Evolutionary conservation across 768 basidiomycete species (phyloP).

Genomic region (Phlebiopsis flavidoalba): DNA sequence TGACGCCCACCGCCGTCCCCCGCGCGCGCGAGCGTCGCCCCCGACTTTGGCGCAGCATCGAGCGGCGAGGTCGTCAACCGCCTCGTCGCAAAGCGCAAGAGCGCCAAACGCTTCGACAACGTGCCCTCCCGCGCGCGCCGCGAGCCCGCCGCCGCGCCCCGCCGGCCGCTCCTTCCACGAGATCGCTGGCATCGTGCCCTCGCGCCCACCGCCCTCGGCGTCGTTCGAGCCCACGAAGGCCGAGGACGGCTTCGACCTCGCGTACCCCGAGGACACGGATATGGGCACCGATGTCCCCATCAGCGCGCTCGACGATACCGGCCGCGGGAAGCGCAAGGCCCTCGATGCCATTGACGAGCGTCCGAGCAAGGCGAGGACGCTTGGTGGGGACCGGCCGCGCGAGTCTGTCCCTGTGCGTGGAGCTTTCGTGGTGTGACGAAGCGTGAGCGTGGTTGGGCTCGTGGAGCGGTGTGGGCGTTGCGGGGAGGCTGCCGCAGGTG

Average conservation of each 20-base stretch:
- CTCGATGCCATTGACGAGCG: conserved; percentile 36
- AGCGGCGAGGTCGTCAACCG: conserved; percentile 60
- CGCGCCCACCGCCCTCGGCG: conserved; percentile 3
- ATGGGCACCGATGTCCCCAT: conserved; percentile 51
- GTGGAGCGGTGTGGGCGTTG: conserved; percentile 6
- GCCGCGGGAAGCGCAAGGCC: conserved; percentile 50
- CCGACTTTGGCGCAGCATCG: conserved; percentile 33
- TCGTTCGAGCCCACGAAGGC: neutral
- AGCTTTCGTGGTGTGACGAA: conserved; percentile 37
- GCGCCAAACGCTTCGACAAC: conserved; percentile 9
- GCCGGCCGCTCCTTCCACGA: conserved; percentile 16
- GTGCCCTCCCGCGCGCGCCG: neutral
- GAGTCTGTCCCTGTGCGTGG: conserved; percentile 46
- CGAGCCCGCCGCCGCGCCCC: neutral
- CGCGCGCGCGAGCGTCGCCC: conserved; percentile 24
- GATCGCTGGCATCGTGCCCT: conserved; percentile 11
- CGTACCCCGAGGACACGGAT: conserved; percentile 22
- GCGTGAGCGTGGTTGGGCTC: conserved; percentile 12
- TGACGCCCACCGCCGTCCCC: conserved; percentile 51
- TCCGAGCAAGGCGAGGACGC: conserved; percentile 42
- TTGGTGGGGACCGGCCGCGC: conserved; percentile 63
- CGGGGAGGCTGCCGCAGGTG: conserved; percentile 46
- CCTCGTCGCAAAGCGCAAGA: conserved; percentile 67
- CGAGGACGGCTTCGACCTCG: neutral
- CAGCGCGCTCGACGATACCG: conserved; percentile 28